phyloP scores from a whole-genome alignment of 495 filamentous ascomycete genomes.

The Chaetomium fimeti region DNA sequence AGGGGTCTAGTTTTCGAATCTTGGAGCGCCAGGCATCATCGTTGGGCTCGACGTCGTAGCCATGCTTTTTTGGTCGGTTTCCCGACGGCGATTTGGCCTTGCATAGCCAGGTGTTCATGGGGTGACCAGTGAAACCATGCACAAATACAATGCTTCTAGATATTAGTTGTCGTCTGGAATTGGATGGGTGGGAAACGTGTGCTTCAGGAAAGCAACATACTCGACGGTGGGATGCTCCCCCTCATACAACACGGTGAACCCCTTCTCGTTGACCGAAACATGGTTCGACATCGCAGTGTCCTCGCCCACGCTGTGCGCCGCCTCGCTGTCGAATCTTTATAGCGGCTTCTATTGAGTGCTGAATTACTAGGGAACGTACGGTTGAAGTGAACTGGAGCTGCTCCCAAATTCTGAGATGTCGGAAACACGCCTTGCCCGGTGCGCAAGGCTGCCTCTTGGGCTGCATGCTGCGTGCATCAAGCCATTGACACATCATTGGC shows the following conservation, averaged over 20 bases:
- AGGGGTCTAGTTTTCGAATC: background rate
- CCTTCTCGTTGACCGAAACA: slow-evolving; percentile 11
- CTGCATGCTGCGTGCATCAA: no score
- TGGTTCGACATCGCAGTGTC: background rate
- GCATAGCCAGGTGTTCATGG: slow-evolving; percentile 19
- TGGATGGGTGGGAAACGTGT: background rate
- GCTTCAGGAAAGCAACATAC: background rate
- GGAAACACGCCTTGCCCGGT: no score
- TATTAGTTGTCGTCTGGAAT: background rate
- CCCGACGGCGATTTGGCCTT: background rate
- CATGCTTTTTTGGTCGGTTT: background rate
- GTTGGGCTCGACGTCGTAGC: background rate
- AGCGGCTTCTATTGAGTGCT: background rate
- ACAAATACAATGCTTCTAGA: slow-evolving; percentile 15
- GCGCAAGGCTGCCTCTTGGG: no score
- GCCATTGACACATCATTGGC: background rate
- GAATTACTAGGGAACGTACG: no score
- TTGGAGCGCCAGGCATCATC: background rate
- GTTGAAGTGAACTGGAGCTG: background rate
- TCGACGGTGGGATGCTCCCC: background rate
- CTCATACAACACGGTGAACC: slow-evolving; percentile 19
- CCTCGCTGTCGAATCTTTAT: background rate
- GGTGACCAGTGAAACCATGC: slow-evolving; percentile 22
- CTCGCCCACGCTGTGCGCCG: no score
- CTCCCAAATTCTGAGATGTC: background rate